Conservation (phyloP, 495 filamentous ascomycete genomes). For the Ascodesmis nigricans region DNA sequence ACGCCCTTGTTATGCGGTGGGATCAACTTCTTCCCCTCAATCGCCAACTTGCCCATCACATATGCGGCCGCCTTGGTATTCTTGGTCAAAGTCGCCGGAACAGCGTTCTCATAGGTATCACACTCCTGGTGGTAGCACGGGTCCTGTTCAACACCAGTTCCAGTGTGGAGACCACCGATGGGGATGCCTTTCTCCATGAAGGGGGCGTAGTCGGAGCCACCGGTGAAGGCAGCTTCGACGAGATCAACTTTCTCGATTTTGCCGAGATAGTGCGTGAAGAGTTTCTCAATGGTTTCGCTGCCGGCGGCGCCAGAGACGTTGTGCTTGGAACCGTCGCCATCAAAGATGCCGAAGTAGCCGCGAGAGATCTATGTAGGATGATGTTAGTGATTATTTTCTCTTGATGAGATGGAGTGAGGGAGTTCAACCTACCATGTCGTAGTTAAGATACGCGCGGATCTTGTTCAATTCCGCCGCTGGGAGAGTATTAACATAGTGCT, state of each 20-base stretch:
- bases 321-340: conserved; percentile 24
- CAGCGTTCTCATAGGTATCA: conserved; percentile 25
- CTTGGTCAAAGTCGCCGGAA: conserved; percentile 23
- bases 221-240: conserved; percentile 23
- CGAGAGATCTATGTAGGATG: conserved; percentile 13
- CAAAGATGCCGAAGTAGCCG: conserved; percentile 25
- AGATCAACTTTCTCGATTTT: conserved; percentile 19
- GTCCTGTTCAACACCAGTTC: conserved; percentile 25
- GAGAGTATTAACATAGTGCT: conserved; percentile 23
- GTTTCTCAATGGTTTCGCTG: conserved; percentile 21
- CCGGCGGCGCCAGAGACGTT: conserved; percentile 20
- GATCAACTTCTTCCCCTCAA: conserved; percentile 24
- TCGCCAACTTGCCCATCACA: conserved; percentile 24
- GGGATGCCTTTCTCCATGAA: conserved; percentile 24
- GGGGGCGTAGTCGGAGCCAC: conserved; percentile 26
- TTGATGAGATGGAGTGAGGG: not conserved
- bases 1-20: conserved; percentile 17
- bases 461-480: conserved; percentile 21
- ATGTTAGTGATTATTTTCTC: not conserved
- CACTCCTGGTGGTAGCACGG: conserved; percentile 28
- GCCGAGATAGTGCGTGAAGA: conserved; percentile 22
- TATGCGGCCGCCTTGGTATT: conserved; percentile 27
- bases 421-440: conserved; percentile 27
- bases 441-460: conserved; percentile 28
- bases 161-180: conserved; percentile 26